These are phyloP conservation scores for Plasmodium billcollinsi DNA, from an alignment of 169 alveolate genomes.

Conservation along the genomic window DNA sequence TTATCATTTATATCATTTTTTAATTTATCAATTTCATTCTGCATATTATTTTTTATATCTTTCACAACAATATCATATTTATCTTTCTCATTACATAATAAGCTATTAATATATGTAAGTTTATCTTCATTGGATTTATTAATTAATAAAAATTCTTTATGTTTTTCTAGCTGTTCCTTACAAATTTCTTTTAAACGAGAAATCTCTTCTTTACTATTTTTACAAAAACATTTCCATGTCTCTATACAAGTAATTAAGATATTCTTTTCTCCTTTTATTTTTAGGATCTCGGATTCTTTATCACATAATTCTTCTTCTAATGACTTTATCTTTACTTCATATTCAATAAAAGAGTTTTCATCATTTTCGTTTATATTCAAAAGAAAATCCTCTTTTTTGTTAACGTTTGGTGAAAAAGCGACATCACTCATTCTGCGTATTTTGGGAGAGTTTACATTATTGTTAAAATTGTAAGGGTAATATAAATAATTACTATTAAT, in stretches of 20 bases:
- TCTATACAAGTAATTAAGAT: conserved; percentile 24
- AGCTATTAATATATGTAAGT: conserved; percentile 11
- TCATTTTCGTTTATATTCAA: background rate
- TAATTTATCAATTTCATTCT: conserved; percentile 4
- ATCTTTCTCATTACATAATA: conserved; percentile 11
- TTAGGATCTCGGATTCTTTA: conserved; percentile 2
- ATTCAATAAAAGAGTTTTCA: background rate
- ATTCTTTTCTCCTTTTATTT: conserved; percentile 49
- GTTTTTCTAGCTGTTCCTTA: conserved; percentile 55
- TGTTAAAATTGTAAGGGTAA: too few species aligned
- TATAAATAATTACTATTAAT: too few species aligned
- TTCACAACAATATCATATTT: conserved; percentile 47
- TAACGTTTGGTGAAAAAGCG: too few species aligned
- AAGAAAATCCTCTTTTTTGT: background rate
- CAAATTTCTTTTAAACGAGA: conserved; percentile 18
- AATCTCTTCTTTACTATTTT: conserved; percentile 53
- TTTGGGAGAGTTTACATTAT: too few species aligned
- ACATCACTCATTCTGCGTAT: too few species aligned
- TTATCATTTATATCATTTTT: conserved; percentile 14
- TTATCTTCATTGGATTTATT: conserved; percentile 45
- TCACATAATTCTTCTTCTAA: conserved; percentile 25
- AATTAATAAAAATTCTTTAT: conserved; percentile 38
- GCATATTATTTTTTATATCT: conserved; percentile 15
- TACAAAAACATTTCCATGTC: conserved; percentile 54
- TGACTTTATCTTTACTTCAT: conserved; percentile 1